phyloP scores from a whole-genome alignment of 352 stramenopile genomes.

The Halophytophthora polymorphica region DNA sequence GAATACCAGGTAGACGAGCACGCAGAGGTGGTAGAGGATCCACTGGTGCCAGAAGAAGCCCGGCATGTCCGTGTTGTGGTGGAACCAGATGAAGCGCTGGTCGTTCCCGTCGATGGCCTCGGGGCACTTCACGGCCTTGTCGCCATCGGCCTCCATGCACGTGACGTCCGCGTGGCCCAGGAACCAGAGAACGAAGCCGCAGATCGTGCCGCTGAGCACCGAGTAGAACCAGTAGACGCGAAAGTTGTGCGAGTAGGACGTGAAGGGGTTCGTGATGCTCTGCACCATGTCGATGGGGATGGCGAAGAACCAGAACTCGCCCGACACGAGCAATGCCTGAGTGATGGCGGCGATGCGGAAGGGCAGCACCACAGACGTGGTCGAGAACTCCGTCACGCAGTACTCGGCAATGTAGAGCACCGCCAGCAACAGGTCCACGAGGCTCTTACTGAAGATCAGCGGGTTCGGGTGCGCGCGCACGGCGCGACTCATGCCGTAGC shows the following conservation, averaged over 20 bases:
- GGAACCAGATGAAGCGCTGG: conserved; percentile 79
- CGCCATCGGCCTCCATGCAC: conserved; percentile 14
- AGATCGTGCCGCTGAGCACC: conserved; percentile 63
- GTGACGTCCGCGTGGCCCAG: conserved; percentile 40
- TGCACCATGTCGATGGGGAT: conserved; percentile 88
- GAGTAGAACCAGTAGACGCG: conserved; percentile 85
- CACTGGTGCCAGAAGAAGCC: conserved; percentile 82
- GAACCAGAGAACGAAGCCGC: conserved; percentile 59
- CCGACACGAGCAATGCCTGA: conserved; percentile 75
- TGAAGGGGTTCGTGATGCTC: conserved; percentile 89
- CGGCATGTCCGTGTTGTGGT: conserved; percentile 74
- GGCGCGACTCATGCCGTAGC: conserved; percentile 52
- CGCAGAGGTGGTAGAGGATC: conserved; percentile 81
- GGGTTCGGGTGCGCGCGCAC: conserved; percentile 76
- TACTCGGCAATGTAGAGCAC: conserved; percentile 79
- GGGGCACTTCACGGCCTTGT: conserved; percentile 19
- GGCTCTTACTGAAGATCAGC: conserved; percentile 86
- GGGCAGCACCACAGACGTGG: conserved; percentile 43
- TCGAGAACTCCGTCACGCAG: conserved; percentile 58
- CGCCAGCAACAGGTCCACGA: conserved; percentile 72
- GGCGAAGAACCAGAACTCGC: conserved; percentile 88
- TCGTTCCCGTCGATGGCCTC: conserved; percentile 20
- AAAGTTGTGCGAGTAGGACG: conserved; percentile 83
- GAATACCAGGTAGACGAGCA: conserved; percentile 77
- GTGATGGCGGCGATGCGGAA: conserved; percentile 65